phyloP scores from a whole-genome alignment of 1,284 basidiomycete species.

The Volvariella volvacea region DNA sequence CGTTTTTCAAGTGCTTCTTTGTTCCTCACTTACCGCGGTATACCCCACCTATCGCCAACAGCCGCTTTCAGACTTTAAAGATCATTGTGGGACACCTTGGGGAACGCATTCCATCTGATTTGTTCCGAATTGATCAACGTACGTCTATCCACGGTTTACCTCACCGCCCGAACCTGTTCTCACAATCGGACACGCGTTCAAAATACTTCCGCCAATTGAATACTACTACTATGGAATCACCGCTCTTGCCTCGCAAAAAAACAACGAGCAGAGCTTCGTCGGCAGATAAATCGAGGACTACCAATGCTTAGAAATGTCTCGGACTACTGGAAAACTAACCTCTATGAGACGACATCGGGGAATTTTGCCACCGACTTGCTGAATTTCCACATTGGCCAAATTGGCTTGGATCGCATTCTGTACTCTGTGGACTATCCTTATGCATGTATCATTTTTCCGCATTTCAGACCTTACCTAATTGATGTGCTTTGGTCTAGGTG shows the following conservation, averaged over 20 bases:
- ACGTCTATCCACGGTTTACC: slow-evolving; percentile 8
- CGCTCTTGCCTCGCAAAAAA: background rate
- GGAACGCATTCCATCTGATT: slow-evolving; percentile 34
- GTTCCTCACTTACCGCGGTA: background rate
- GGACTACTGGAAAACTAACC: slow-evolving; percentile 32
- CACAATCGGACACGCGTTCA: no score
- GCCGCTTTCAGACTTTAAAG: slow-evolving; percentile 33
- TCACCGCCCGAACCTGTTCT: background rate
- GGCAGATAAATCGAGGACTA: slow-evolving; percentile 23
- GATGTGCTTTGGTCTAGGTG: slow-evolving; percentile 13
- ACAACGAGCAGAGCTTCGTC: slow-evolving; percentile 22
- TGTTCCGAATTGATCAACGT: slow-evolving; percentile 33
- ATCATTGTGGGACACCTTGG: slow-evolving; percentile 37
- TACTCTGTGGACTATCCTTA: slow-evolving; percentile 38
- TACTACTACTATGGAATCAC: no score
- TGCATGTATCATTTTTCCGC: slow-evolving; percentile 12
- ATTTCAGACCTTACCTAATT: no score
- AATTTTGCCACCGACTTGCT: slow-evolving; percentile 34
- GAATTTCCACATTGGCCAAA: slow-evolving; percentile 30
- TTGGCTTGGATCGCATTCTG: slow-evolving; percentile 33
- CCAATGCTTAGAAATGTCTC: slow-evolving; percentile 33
- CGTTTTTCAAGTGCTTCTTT: background rate
- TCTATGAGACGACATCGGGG: slow-evolving; percentile 37
- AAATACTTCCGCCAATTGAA: no score
- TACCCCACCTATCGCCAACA: slow-evolving; percentile 12